phyloP scores from a whole-genome alignment of 257 asterid species.

The Solanum chilense region DNA sequence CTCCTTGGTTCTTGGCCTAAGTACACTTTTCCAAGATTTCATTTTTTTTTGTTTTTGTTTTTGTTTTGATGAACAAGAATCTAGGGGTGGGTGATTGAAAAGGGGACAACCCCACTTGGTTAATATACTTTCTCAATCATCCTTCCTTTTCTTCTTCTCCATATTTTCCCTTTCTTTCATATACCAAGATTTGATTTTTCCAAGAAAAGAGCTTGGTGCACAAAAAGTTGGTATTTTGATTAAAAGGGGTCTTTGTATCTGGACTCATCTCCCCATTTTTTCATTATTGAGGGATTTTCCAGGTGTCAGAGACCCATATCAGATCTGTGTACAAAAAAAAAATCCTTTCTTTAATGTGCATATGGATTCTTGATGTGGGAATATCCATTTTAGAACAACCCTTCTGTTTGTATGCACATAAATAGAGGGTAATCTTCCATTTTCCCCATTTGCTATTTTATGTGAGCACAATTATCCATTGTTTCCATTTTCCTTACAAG shows the following conservation, averaged over 20 bases:
- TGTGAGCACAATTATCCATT: background rate
- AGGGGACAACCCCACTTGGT: background rate
- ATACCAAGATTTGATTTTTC: background rate
- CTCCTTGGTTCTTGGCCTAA: background rate
- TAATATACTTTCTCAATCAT: background rate
- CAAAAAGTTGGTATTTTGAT: background rate
- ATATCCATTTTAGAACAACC: background rate
- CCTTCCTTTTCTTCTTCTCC: background rate
- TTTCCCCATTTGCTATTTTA: background rate
- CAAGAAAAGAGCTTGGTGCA: background rate
- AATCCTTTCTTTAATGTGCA: background rate
- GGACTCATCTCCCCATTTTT: background rate
- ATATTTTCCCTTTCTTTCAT: background rate
- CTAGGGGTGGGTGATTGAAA: background rate
- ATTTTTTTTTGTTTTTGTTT: background rate
- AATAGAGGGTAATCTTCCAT: background rate
- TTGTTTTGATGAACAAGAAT: background rate
- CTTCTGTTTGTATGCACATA: background rate
- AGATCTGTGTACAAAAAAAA: conserved; percentile 8
- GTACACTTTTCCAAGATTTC: background rate
- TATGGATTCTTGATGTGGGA: background rate
- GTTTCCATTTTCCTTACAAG: background rate
- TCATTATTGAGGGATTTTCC: background rate
- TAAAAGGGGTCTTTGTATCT: conserved; percentile 11
- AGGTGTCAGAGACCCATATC: conserved; percentile 8